These are phyloP conservation scores for Oryza rufipogon DNA, from an alignment of 176 grass and related monocot species.

Conservation along the genomic window DNA sequence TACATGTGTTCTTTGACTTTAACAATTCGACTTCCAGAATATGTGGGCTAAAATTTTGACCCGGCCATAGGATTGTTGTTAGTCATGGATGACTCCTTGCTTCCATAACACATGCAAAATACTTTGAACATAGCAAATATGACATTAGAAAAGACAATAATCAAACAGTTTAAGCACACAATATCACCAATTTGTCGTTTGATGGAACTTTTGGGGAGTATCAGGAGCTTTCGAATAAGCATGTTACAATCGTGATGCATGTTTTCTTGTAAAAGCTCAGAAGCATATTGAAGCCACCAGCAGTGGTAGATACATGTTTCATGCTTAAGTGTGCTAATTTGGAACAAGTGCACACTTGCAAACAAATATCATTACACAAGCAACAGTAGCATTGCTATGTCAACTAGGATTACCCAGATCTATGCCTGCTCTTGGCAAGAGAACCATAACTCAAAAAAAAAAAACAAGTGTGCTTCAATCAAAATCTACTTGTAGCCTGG, in stretches of 20 bases:
- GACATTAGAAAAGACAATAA: background rate
- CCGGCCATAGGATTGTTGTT: constrained; percentile 14
- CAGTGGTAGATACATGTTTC: background rate
- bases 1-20: background rate
- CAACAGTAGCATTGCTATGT: background rate
- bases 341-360: background rate
- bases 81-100: background rate
- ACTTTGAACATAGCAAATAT: background rate
- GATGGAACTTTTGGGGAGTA: background rate
- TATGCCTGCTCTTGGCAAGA: background rate
- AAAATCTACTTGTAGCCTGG: background rate
- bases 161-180: background rate
- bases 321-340: background rate
- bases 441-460: background rate
- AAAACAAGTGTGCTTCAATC: background rate
- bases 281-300: background rate
- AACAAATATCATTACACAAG: background rate
- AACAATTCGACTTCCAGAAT: background rate
- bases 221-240: background rate
- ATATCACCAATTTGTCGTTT: constrained; percentile 14
- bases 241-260: background rate
- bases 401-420: background rate
- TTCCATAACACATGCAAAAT: background rate
- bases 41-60: constrained; percentile 7
- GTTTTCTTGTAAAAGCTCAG: background rate